Base-by-base conservation (phyloP, 2,329 filamentous ascomycete genomes). In the Colletotrichum sp. region DNA sequence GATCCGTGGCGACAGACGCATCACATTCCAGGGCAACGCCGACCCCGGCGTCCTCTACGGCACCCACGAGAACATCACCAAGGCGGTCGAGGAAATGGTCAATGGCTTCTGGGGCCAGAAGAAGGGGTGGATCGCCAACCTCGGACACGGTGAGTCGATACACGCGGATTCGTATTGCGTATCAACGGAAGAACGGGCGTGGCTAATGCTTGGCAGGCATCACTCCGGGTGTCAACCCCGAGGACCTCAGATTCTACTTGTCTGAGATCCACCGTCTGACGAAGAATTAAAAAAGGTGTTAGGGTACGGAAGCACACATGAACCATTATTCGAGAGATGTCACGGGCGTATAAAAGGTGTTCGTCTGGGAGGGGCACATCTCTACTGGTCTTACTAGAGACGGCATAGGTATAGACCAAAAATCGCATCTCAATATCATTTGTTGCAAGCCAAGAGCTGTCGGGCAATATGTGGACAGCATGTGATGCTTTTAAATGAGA, bases 21-120 rank as follows among this genome's bases (percentile, higher is more conserved):
- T 96, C 63, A 94, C 95, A 1, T 89, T 99, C 77, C 97, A 99
- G 85, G 97, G 97, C 66, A 99, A 99, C 83, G 96, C 97, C 26
- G 97, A 99, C 82, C 97, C 97, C 0, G 97, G 97, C 49, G 92
- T 98, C 26, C 86, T 99, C 64, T 99, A 99, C 82, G 97, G 97
- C 55, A 93, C 94, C 9, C 93, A 91, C 78, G 92, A 93, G 78
- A 92, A 93, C 60, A 99, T 99, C 79, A 97, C 95, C 6, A 88
- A 90, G 78, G 94, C 93, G 1, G 96, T 98, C 9, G 90, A 96
- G 85, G 89, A 93, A 63, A 98, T 98, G 94, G 95, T 98, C 2
- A 88, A 93, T 77, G 96, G 96, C 0, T 99, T 99, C 76, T 92
- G 92, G 83, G 92, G 93, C 77, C 94, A 94, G 71, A 96, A 96